Conservation (phyloP, 2,329 filamentous ascomycete genomes). For the Neonectria faginata region DNA sequence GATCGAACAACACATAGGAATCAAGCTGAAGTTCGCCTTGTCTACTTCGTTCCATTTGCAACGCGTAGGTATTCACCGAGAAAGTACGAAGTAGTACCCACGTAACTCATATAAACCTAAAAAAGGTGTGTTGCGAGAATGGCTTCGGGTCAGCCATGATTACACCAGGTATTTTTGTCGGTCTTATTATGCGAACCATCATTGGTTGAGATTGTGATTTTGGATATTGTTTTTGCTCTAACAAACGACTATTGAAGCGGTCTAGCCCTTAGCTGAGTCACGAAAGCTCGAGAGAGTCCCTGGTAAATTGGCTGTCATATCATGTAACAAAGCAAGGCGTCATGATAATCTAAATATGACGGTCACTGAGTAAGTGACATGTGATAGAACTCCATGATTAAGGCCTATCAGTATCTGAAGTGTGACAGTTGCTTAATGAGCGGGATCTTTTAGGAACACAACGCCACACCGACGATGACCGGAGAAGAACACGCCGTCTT, state of each 20-base stretch:
- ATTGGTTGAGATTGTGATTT: background rate
- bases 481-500: background rate
- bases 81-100: background rate
- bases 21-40: background rate
- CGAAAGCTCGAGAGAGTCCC: background rate
- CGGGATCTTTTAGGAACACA: background rate
- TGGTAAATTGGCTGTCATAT: background rate
- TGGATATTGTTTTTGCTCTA: background rate
- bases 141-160: background rate
- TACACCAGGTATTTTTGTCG: too few relatives aligned
- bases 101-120: background rate
- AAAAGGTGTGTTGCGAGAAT: background rate
- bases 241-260: background rate
- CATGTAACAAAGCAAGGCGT: background rate
- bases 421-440: background rate
- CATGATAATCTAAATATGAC: background rate
- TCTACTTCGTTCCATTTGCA: background rate
- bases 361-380: background rate
- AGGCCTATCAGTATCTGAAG: background rate
- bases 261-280: background rate
- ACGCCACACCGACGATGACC: background rate
- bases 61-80: background rate
- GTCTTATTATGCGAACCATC: background rate
- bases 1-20: background rate
- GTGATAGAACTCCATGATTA: background rate